phyloP scores from a whole-genome alignment of 2,329 filamentous ascomycete species.

The Claviceps citrina region DNA sequence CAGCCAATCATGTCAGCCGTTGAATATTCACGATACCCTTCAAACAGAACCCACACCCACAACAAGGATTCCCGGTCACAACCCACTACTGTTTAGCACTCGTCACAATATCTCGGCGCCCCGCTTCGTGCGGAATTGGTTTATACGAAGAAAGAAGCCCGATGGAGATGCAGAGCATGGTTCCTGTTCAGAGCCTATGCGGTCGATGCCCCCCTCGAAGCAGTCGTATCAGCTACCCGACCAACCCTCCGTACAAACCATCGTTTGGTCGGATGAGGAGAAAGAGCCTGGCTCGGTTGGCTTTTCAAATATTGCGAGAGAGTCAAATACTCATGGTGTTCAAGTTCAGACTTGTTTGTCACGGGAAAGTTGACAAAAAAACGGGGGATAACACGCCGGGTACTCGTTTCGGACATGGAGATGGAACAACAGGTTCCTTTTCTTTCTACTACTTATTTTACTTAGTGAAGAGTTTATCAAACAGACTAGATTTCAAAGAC shows the following conservation, averaged over 20 bases:
- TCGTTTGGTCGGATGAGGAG: slow-evolving; percentile 16
- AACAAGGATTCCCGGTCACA: slow-evolving; percentile 9
- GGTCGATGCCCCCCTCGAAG: not conserved
- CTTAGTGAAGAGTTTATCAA: not conserved
- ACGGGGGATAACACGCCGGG: not conserved
- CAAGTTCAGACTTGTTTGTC: slow-evolving; percentile 3
- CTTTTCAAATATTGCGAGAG: not conserved
- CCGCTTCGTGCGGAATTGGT: slow-evolving; percentile 11
- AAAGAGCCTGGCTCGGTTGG: not conserved
- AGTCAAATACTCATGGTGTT: not conserved
- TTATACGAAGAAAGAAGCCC: slow-evolving; percentile 1
- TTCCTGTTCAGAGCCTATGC: not conserved
- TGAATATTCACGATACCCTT: not conserved
- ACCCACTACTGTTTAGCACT: slow-evolving; percentile 22
- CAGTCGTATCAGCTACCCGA: slow-evolving; percentile 2
- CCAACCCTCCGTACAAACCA: slow-evolving; percentile 11
- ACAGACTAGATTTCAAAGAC: not conserved
- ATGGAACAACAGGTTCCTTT: not conserved
- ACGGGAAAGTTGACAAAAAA: not conserved
- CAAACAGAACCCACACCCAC: not conserved
- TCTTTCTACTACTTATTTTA: not conserved
- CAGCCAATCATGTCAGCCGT: slow-evolving; percentile 8
- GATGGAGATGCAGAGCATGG: not conserved
- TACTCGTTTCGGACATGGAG: not conserved
- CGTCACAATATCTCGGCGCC: slow-evolving; percentile 13